phyloP scores from a whole-genome alignment of 371 early-diverging fungal species.

The Mucor saturninus region DNA sequence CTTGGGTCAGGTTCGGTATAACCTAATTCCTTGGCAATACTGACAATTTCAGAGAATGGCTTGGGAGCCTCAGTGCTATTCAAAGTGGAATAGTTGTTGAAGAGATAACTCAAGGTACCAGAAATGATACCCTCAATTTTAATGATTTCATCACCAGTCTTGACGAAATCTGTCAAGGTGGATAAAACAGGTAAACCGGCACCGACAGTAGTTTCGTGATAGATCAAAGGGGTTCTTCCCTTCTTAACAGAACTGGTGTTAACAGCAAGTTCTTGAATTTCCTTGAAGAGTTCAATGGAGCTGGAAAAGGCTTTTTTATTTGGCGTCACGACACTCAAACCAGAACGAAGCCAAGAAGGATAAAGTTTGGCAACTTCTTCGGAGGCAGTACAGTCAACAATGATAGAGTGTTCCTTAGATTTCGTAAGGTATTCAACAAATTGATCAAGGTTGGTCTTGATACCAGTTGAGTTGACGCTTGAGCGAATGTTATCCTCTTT shows the following conservation, averaged over 20 bases:
- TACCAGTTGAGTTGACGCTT: conserved; percentile 32
- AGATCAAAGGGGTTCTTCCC: conserved; percentile 59
- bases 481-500: conserved; percentile 19
- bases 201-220: conserved; percentile 97
- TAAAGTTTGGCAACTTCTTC: conserved; percentile 81
- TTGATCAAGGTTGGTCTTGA: conserved; percentile 45
- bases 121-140: conserved; percentile 96
- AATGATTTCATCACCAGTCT: conserved; percentile 89
- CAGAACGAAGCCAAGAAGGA: conserved; percentile 78
- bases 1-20: conserved; percentile 99
- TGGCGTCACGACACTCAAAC: conserved; percentile 92
- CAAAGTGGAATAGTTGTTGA: conserved; percentile 89
- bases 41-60: conserved; percentile 88
- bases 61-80: conserved; percentile 44
- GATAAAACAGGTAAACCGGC: conserved; percentile 96
- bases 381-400: conserved; percentile 94
- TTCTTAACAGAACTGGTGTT: conserved; percentile 16
- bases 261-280: conserved; percentile 64
- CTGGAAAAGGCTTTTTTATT: conserved; percentile 97
- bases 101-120: conserved; percentile 94
- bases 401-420: conserved; percentile 57
- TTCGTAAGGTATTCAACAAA: conserved; percentile 62
- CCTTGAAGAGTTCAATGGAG: conserved; percentile 67
- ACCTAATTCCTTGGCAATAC: conserved; percentile 88
- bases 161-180: conserved; percentile 88